These are phyloP conservation scores for Paramecium primaurelia DNA, from an alignment of 73 alveolate genomes.

Conservation along the genomic window DNA sequence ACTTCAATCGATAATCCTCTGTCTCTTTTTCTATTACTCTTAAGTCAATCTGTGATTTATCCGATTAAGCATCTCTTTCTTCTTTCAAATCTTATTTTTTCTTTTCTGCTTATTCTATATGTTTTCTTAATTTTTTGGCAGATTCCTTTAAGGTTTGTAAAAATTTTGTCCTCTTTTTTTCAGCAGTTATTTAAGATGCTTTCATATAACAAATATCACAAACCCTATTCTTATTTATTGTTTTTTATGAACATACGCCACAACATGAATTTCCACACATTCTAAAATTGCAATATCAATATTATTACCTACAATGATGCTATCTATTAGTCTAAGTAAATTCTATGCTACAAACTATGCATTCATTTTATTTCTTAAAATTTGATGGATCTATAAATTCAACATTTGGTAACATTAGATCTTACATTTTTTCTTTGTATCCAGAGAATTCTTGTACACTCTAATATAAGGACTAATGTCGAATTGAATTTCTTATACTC, in stretches of 20 bases:
- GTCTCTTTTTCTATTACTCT: not conserved
- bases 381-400: not conserved
- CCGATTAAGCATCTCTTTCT: not conserved
- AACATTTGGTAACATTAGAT: not conserved
- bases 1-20: not conserved
- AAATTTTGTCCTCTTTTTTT: not conserved
- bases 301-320: not conserved
- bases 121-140: not conserved
- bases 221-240: not conserved
- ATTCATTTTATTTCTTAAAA: not conserved
- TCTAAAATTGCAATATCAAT: not conserved
- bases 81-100: not conserved
- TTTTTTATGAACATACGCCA: not conserved
- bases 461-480: not conserved
- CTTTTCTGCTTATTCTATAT: not conserved
- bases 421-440: not conserved
- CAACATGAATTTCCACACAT: slow-evolving; percentile 20
- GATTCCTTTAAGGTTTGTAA: not conserved
- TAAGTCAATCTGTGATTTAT: not conserved
- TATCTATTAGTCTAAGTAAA: not conserved
- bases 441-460: not conserved
- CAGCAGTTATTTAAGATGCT: not conserved
- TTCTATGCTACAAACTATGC: not conserved
- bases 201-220: not conserved
- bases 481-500: not conserved